Base-by-base conservation (phyloP, 805 yeast species). In the Candida dajiaensis region DNA sequence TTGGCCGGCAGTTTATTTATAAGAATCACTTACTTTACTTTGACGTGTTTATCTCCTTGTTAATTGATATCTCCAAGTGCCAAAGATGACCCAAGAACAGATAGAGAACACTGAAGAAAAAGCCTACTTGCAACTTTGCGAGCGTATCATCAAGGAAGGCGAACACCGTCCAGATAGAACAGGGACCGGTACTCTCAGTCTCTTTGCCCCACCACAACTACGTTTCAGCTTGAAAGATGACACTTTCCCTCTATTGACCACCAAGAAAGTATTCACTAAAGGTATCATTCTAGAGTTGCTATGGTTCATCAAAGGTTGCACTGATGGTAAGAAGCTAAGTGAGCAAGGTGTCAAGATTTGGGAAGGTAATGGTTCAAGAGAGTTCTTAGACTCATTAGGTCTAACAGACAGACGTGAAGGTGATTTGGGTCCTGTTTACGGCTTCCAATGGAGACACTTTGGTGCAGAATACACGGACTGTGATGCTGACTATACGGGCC, bases 381-480 rank as follows among this genome's bases (percentile, higher is more conserved):
- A 89, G 65, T 94, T 80, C 63, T 71, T 94, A 45, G 97, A 94
- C 63, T 75, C 79, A 4, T 68, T 89, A 33, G 99, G 98, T 1
- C 74, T 94, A 40, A 74, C 75, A 0, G 73, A 85, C 49, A 81
- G 96, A 62, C 73, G 89, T 49, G 97, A 81, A 57, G 98, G 98
- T 46, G 99, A 94, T 67, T 67, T 94, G 56, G 99, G 99, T 1
- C 99, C 99, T 1, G 97, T 94, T 3, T 94, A 94, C 64, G 99
- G 99, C 0, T 94, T 94, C 69, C 99, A 94, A 67, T 94, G 99
- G 99, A 81, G 99, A 59, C 99, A 94, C 67, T 94, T 94, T 65
- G 99, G 99, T 39, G 99, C 99, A 6, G 81, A 86, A 54, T 94
- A 94, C 64, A 72, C 61, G 28, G 89, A 89, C 45, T 88, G 96